phyloP scores from a whole-genome alignment of 2,329 filamentous ascomycete species.

The Trichoderma koningii region DNA sequence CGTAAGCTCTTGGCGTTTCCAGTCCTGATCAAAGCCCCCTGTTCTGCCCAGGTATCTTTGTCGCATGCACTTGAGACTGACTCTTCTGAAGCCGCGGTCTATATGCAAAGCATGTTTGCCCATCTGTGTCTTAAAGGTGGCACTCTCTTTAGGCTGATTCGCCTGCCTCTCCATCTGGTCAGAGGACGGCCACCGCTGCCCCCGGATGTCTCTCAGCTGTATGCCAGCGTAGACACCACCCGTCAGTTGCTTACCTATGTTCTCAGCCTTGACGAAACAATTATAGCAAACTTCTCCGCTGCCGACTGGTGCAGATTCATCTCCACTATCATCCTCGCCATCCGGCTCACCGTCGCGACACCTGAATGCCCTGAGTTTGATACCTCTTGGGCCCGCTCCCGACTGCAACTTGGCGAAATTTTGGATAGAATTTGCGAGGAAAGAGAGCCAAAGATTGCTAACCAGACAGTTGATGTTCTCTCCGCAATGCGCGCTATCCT shows the following conservation, averaged over 20 bases:
- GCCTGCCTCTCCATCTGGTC: conserved; percentile 16
- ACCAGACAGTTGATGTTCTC: conserved; percentile 45
- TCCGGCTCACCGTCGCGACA: conserved; percentile 51
- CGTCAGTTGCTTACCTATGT: conserved; percentile 41
- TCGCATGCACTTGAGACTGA: conserved; percentile 26
- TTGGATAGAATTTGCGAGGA: conserved; percentile 40
- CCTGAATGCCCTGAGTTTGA: conserved; percentile 42
- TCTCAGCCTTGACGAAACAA: conserved; percentile 35
- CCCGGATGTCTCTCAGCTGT: conserved; percentile 32
- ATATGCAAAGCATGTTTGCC: conserved; percentile 40
- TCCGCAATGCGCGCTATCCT: conserved; percentile 52
- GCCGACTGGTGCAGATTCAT: conserved; percentile 51
- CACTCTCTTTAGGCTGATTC: conserved; percentile 38
- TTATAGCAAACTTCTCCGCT: conserved; percentile 43
- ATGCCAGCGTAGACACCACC: conserved; percentile 34
- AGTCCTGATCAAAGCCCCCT: neutral
- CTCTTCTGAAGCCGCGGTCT: conserved; percentile 32
- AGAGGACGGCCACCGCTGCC: conserved; percentile 22
- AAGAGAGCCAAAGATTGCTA: conserved; percentile 33
- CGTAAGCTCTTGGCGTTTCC: conserved; percentile 25
- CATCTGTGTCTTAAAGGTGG: conserved; percentile 47
- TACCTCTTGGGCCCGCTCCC: conserved; percentile 42
- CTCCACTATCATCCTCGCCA: conserved; percentile 44
- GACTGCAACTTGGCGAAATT: conserved; percentile 45
- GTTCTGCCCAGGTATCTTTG: neutral